These are phyloP conservation scores for Hypoxylon sp. DNA, from an alignment of 2,329 filamentous ascomycete genomes.

Conservation along the genomic window DNA sequence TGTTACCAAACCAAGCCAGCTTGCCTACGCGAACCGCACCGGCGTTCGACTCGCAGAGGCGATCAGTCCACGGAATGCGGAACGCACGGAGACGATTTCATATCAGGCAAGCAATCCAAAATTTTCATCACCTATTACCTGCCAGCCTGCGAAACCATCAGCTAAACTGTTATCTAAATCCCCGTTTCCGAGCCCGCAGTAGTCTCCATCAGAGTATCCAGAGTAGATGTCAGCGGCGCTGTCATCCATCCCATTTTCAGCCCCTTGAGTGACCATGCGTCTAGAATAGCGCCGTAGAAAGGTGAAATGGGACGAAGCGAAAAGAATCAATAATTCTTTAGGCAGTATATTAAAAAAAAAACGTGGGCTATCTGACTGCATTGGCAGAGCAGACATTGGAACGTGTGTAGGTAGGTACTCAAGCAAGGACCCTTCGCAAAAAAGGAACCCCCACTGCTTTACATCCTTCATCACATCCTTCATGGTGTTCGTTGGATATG, in stretches of 20 bases:
- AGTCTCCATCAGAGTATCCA: no score
- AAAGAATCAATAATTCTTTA: no score
- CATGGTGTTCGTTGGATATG: slow-evolving; percentile 12
- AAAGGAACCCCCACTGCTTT: no score
- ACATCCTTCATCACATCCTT: no score
- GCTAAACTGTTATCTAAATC: slow-evolving; percentile 1
- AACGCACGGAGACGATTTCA: slow-evolving; percentile 6
- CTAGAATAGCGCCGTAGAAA: no score
- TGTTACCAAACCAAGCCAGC: slow-evolving; percentile 24
- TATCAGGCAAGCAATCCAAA: background rate
- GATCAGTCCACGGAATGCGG: slow-evolving; percentile 8
- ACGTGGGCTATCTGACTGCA: slow-evolving; percentile 13
- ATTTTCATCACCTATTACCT: background rate
- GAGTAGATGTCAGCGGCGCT: background rate
- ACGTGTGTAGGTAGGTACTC: no score
- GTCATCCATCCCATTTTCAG: slow-evolving; percentile 2
- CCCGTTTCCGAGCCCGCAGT: background rate
- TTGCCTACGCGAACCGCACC: slow-evolving; percentile 22
- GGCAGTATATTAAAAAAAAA: background rate
- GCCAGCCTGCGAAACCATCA: background rate
- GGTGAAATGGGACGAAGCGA: no score
- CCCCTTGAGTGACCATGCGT: background rate
- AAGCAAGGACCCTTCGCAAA: no score
- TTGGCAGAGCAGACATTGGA: no score
- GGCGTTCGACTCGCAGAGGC: slow-evolving; percentile 12